phyloP scores from a whole-genome alignment of 2,329 filamentous ascomycete species.

The Arthrobotrys sinensis region DNA sequence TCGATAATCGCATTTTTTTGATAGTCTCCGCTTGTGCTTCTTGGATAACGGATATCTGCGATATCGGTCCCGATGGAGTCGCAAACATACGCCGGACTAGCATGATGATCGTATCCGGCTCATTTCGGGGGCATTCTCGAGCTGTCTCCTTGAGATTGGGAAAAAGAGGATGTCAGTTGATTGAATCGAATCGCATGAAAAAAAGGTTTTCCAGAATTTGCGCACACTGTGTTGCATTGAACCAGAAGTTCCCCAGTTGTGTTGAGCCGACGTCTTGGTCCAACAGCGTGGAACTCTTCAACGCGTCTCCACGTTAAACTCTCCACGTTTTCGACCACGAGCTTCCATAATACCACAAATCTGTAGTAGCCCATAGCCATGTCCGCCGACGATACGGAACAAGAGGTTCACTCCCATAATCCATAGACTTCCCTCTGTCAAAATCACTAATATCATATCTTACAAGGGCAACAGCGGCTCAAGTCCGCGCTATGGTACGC shows the following conservation, averaged over 20 bases:
- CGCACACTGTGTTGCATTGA: constrained; percentile 34
- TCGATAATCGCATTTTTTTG: constrained; percentile 5
- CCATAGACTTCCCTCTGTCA: not conserved
- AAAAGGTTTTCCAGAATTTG: constrained; percentile 17
- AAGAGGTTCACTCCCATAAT: constrained; percentile 45
- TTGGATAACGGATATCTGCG: constrained; percentile 28
- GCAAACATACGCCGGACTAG: constrained; percentile 20
- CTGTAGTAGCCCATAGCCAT: constrained; percentile 19
- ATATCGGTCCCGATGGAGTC: constrained; percentile 24
- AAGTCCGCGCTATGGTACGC: constrained; percentile 58
- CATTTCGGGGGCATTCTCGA: constrained; percentile 34
- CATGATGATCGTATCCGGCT: constrained; percentile 27
- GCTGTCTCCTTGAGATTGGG: not conserved
- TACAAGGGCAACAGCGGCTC: constrained; percentile 52
- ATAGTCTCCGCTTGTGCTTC: constrained; percentile 59
- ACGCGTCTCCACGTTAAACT: constrained; percentile 9
- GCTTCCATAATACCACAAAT: constrained; percentile 3
- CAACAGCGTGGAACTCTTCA: constrained; percentile 8
- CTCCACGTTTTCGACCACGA: not conserved
- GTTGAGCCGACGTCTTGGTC: constrained; percentile 26
- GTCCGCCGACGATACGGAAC: constrained; percentile 47
- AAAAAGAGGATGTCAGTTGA: not conserved
- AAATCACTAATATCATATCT: constrained; percentile 28
- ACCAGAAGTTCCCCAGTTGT: constrained; percentile 2
- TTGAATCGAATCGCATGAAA: not conserved